Conservation (phyloP, 495 filamentous ascomycete species). For the Aspergillus nidulans region DNA sequence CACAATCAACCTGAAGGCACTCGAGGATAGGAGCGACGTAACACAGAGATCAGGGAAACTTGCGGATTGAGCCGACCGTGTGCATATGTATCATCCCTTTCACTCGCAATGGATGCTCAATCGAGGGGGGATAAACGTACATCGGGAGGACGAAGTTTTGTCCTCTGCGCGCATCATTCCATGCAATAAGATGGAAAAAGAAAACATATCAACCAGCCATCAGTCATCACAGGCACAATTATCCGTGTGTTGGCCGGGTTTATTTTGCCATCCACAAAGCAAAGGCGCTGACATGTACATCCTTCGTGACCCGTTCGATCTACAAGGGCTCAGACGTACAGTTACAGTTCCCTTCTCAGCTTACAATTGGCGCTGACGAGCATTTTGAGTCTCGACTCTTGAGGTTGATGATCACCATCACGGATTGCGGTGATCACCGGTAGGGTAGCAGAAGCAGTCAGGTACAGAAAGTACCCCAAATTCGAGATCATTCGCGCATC, state of each 20-base stretch:
- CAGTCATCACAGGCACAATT: neutral
- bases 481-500: conserved; percentile 3
- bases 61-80: neutral
- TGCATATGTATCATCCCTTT: neutral
- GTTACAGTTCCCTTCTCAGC: neutral
- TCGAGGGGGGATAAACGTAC: neutral
- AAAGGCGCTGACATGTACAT: neutral
- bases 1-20: neutral
- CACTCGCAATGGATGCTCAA: conserved; percentile 1
- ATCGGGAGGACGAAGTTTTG: neutral
- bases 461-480: conserved; percentile 1
- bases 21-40: neutral
- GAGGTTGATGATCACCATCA: conserved; percentile 9
- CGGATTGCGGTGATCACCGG: conserved; percentile 19
- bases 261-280: neutral
- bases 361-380: neutral
- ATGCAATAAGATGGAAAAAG: neutral
- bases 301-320: neutral
- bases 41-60: neutral
- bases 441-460: conserved; percentile 8
- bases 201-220: neutral
- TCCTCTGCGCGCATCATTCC: neutral
- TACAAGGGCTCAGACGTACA: neutral
- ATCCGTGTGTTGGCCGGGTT: neutral
- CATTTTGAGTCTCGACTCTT: neutral